Conservation (phyloP, 345 rosid species). For the Barbarea vulgaris region DNA sequence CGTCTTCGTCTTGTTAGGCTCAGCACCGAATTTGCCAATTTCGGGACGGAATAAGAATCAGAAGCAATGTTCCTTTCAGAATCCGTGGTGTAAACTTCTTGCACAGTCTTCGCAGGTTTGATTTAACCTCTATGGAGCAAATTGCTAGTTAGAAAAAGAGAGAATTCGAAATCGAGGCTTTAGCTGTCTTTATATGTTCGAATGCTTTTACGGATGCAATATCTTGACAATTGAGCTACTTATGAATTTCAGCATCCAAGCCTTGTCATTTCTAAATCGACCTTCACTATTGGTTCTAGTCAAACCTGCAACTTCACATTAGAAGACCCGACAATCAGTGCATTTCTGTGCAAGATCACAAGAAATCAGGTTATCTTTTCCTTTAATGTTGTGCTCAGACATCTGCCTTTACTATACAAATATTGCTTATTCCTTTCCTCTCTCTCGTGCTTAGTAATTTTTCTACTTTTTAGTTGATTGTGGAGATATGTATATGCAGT, state of each 20-base stretch:
- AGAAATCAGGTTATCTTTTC: conserved; percentile 58
- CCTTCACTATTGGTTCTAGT: conserved; percentile 65
- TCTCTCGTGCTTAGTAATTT: conserved; percentile 15
- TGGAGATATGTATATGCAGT: conserved; percentile 62
- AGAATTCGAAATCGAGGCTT: background rate
- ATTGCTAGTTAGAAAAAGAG: background rate
- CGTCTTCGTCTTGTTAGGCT: conserved; percentile 43
- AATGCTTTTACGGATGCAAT: background rate
- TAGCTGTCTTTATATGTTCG: background rate
- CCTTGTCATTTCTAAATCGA: conserved; percentile 44
- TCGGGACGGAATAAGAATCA: conserved; percentile 49
- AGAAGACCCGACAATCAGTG: conserved; percentile 55
- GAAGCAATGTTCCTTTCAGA: conserved; percentile 46
- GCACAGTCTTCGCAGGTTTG: conserved; percentile 80
- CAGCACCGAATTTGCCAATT: conserved; percentile 49
- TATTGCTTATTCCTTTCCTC: background rate
- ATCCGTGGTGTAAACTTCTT: conserved; percentile 78
- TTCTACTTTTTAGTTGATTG: conserved; percentile 35
- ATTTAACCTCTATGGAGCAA: background rate
- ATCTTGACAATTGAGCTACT: background rate
- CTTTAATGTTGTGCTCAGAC: background rate
- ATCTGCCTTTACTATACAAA: background rate
- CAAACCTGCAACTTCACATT: conserved; percentile 54
- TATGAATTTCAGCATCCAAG: conserved; percentile 60
- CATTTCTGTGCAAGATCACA: conserved; percentile 61